Evolutionary conservation across 1,139 yeast genomes (phyloP), one percentile per base, ranked within the genome.

Genomic region (Tardiomyces blankii): DNA sequence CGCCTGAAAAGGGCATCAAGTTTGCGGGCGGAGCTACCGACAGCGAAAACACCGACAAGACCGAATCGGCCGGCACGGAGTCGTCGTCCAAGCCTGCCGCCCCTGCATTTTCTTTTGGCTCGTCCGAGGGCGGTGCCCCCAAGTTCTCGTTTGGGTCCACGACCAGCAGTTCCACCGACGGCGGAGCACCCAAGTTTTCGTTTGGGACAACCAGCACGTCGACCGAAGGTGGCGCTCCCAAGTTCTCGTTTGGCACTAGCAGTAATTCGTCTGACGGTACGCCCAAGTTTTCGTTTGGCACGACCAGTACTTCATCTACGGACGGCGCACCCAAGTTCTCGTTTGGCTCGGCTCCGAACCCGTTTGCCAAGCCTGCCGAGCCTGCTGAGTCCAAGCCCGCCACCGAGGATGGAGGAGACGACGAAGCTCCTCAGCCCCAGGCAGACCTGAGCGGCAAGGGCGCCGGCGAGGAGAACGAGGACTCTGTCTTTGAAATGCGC

Each of bases 381-480:
- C 43, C 16, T 53, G 43, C 28, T 48, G 51, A 9, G 51, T 47
- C 13, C 48, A 46, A 13, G 46, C 25, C 52, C 19, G 48, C 39
- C n/a, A 27, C 47, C 18, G 42, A 43, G 6, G 51, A 46, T 7
- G 54, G 46, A 23, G 54, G 42, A 18, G 51, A 44, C 14, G 56
- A 47, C 21, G 57, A 56, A 9, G 54, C 49, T 45, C 56, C 55
- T 18, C 64, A 58, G 38, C 58, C 57, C 12, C 67, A 63, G 45
- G 48, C 52, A 13, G 58, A 65, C 44, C 53, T 68, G 38, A 57
- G 68, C 13, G 73, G 67, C 19, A 68, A 74, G 52, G 72, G 76
- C 27, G 84, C 93, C 3, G 96, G 96, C 18, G 97, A 91, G 66
- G 96, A 89, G 65, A 73, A 78, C 48, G 97, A 91, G 66, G 77